Evolutionary conservation across 441 rosid genomes (phyloP), one percentile per base, ranked within the genome.

Genomic region (Oxalis stricta): DNA sequence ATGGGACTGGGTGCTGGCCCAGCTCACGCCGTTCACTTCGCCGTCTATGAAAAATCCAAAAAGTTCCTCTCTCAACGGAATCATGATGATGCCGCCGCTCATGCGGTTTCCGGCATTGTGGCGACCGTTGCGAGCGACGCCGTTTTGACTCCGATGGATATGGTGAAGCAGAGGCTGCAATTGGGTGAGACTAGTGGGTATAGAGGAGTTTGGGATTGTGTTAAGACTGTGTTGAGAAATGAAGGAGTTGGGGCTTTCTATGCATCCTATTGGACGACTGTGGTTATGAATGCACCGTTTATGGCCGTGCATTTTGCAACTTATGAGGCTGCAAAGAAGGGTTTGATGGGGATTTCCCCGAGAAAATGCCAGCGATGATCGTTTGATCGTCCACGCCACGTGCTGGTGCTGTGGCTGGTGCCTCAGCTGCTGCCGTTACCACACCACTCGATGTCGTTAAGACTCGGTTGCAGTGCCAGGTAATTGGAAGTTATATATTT

Each of bases 381-480:
- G 74, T 36, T 64, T 80, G 76, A 59, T 70, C 35, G 75, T 79
- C 46, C 94, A 87, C 31, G 96, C 94, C 21, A 87, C 94, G n/a
- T 0, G 96, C 93, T 6, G 97, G 97, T 18, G 93, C 95, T 5
- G 86, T 68, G 1, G 97, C 95, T 9, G 95, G 95, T 11, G 93
- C 79, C 0, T 47, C 73, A 33, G 96, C 89, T 0, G 84, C 93
- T 12, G 82, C 71, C 4, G 44, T 78, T 18, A 87, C 95, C 0
- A 84, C 97, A 4, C 97, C 93, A 0, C 86, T 87, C 20, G 95
- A 87, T 34, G 95, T 87, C 10, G 96, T 81, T 20, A 87, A 87
- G 60, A 87, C 96, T 42, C 96, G 75, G 58, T 58, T 87, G 76
- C 96, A 87, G 63, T 87, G 96, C 62, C 95, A 87, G 96, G 97